A percentile compares a stretch with the other conserved stretches of the same genome.
phyloP scores from a whole-genome alignment of 2,329 filamentous ascomycete genomes.

The Geosmithia putterillii region DNA sequence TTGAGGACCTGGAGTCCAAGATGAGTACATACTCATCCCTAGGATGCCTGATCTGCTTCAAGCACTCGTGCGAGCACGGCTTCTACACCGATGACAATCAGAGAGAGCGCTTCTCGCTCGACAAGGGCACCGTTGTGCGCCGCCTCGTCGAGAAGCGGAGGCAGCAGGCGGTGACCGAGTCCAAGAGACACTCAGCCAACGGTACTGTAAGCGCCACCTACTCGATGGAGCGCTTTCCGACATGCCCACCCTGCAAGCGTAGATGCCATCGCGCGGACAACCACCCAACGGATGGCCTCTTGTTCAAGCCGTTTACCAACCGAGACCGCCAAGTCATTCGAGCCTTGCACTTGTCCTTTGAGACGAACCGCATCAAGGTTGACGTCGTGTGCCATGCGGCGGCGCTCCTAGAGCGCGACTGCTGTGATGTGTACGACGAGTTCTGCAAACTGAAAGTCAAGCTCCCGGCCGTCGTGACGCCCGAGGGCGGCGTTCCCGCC shows the following conservation, averaged over 20 bases:
- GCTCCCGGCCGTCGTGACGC: slow-evolving; percentile 11
- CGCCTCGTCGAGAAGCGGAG: slow-evolving; percentile 1
- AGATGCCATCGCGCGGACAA: not conserved
- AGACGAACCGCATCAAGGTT: slow-evolving; percentile 24
- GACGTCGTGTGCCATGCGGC: slow-evolving; percentile 36
- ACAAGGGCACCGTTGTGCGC: slow-evolving; percentile 1
- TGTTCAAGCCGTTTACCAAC: slow-evolving; percentile 28
- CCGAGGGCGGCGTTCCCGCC: not conserved
- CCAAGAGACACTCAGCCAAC: not conserved
- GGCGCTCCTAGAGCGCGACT: slow-evolving; percentile 35
- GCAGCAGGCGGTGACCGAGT: not conserved
- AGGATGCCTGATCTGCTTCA: slow-evolving; percentile 46
- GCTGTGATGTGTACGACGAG: slow-evolving; percentile 34
- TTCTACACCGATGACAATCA: slow-evolving; percentile 42
- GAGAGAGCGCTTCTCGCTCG: slow-evolving; percentile 39
- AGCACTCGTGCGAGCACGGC: slow-evolving; percentile 49
- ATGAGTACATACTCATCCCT: slow-evolving; percentile 43
- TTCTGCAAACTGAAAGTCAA: slow-evolving; percentile 6
- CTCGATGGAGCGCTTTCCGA: too few relatives aligned
- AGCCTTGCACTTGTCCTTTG: slow-evolving; percentile 28
- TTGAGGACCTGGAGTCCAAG: slow-evolving; percentile 14
- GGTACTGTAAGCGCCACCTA: not conserved
- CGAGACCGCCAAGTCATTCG: slow-evolving; percentile 35
- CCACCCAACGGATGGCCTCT: not conserved
- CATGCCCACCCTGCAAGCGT: not conserved